Percentiles rank a stretch among this genome's conserved stretches.
Evolutionary conservation across 805 yeast species (phyloP).

Genomic region (Candida pini): DNA sequence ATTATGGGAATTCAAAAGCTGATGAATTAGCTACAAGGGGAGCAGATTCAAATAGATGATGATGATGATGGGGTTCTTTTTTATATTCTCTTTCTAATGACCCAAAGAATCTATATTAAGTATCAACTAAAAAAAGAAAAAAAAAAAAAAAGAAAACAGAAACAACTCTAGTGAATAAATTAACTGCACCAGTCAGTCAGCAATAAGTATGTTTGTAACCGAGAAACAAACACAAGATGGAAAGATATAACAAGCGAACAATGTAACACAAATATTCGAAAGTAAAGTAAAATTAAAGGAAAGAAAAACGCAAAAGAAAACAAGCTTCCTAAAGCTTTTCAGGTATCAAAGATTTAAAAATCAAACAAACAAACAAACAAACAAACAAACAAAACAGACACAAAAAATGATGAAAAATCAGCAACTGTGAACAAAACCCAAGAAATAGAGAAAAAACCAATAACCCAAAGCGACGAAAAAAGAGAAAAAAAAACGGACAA

Average conservation of each 20-base stretch:
- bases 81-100: no score
- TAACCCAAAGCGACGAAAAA: not conserved
- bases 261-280: no score
- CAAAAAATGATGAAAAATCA: not conserved
- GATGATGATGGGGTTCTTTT: no score
- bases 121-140: not conserved
- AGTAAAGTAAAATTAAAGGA: not conserved
- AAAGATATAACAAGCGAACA: not conserved
- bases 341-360: not conserved
- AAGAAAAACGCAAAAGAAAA: not conserved
- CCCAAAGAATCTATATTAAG: not conserved
- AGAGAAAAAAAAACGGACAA: conserved; percentile 1
- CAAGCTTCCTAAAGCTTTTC: not conserved
- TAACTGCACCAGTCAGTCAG: no score
- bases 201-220: no score
- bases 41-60: no score
- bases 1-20: conserved; percentile 69
- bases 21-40: conserved; percentile 74
- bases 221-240: not conserved
- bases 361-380: conserved; percentile 2
- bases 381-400: not conserved
- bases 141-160: not conserved
- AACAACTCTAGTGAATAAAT: no score
- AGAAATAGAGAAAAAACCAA: not conserved
- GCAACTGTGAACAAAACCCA: not conserved